Conservation (phyloP, 2,329 filamentous ascomycete species). For the Apiospora kogelbergensis region DNA sequence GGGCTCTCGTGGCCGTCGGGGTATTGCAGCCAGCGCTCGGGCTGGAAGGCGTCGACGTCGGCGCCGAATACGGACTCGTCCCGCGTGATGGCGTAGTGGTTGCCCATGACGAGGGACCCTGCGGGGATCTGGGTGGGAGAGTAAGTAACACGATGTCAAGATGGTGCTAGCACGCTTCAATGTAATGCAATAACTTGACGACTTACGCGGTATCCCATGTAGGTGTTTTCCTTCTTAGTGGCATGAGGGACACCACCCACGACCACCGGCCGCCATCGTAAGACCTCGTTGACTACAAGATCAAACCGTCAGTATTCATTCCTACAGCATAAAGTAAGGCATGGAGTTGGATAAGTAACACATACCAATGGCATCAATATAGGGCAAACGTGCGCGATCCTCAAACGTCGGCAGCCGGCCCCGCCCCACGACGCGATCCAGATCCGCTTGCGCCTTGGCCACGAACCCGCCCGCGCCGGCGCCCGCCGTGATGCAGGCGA, state of each 20-base stretch:
- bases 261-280: slow-evolving; percentile 44
- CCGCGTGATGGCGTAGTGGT: slow-evolving; percentile 38
- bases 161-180: background rate
- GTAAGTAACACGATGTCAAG: background rate
- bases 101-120: slow-evolving; percentile 42
- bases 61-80: slow-evolving; percentile 41
- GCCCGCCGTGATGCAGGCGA: slow-evolving; percentile 28
- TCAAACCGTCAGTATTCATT: background rate
- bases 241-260: slow-evolving; percentile 39
- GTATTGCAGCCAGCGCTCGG: slow-evolving; percentile 32
- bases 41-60: slow-evolving; percentile 29
- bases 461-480: slow-evolving; percentile 17
- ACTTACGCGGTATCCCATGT: slow-evolving; percentile 37
- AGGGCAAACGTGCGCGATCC: slow-evolving; percentile 39
- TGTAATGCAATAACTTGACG: background rate
- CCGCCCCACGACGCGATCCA: slow-evolving; percentile 41
- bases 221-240: slow-evolving; percentile 33
- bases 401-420: slow-evolving; percentile 38
- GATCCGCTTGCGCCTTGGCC: slow-evolving; percentile 38
- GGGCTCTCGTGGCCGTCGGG: background rate
- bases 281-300: slow-evolving; percentile 29
- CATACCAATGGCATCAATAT: slow-evolving; percentile 37
- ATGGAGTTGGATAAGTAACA: background rate
- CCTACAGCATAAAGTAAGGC: no score
- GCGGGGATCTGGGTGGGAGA: slow-evolving; percentile 29